These are phyloP conservation scores for Pythium graminicola DNA, from an alignment of 352 stramenopile species.

Conservation along the genomic window DNA sequence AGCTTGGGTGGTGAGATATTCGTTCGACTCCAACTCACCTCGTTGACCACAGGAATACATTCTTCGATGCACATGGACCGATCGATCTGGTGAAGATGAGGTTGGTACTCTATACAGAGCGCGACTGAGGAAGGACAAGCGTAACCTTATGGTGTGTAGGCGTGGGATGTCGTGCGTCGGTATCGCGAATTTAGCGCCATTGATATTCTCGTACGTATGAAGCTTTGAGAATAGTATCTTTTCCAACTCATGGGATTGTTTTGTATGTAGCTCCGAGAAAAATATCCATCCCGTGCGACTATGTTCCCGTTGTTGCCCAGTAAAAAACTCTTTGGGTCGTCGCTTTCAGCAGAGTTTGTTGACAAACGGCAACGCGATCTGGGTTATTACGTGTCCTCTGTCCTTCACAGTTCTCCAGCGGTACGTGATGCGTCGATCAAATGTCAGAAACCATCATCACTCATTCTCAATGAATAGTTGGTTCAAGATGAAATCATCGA, in stretches of 20 bases:
- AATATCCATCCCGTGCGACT: constrained; percentile 66
- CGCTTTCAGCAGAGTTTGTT: constrained; percentile 76
- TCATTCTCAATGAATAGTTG: no score
- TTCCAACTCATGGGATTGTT: neutral
- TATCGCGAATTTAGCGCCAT: constrained; percentile 84
- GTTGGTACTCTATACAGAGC: neutral
- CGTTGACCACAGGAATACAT: constrained; percentile 60
- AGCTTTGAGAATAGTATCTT: neutral
- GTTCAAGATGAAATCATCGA: constrained; percentile 84
- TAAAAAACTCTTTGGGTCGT: constrained; percentile 86
- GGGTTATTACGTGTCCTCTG: constrained; percentile 82
- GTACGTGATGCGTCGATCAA: constrained; percentile 29
- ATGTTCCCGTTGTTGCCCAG: constrained; percentile 75
- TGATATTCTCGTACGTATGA: constrained; percentile 59
- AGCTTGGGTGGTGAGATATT: neutral
- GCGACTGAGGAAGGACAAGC: neutral
- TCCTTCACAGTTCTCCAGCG: constrained; percentile 71
- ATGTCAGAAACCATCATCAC: no score
- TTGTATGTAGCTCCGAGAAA: constrained; percentile 59
- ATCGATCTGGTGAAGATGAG: constrained; percentile 16
- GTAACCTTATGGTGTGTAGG: constrained; percentile 25
- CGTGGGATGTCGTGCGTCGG: constrained; percentile 74
- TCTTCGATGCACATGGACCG: constrained; percentile 65
- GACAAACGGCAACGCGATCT: constrained; percentile 83
- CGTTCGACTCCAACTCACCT: neutral